Evolutionary conservation across 2,329 filamentous ascomycete genomes (phyloP).

Genomic region (Westerdykella sp.): DNA sequence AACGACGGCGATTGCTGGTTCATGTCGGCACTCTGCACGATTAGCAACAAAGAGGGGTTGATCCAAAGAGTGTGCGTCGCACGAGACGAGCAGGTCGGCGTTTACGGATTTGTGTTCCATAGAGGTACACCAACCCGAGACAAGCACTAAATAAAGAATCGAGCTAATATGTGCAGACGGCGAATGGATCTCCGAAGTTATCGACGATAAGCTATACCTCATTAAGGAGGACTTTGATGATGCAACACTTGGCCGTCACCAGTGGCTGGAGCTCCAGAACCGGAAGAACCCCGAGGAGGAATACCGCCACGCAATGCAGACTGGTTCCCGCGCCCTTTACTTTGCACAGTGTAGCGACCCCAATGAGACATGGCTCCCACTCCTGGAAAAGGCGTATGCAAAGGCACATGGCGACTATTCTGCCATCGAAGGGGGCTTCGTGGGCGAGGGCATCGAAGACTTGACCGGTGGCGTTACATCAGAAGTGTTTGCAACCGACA

Average conservation of each 20-base stretch:
- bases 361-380: conserved; percentile 76
- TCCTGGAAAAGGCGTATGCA: conserved; percentile 77
- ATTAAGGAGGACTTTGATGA: conserved; percentile 78
- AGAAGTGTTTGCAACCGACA: conserved; percentile 62
- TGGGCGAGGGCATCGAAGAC: conserved; percentile 56
- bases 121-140: conserved; percentile 43
- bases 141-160: conserved; percentile 3
- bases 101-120: conserved; percentile 82
- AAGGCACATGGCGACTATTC: conserved; percentile 78
- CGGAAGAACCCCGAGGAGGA: conserved; percentile 65
- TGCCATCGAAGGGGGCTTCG: conserved; percentile 68
- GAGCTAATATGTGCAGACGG: conserved; percentile 52
- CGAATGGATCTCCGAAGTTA: conserved; percentile 85
- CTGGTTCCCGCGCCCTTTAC: conserved; percentile 68
- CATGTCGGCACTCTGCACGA: conserved; percentile 70
- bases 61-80: conserved; percentile 70
- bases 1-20: conserved; percentile 80
- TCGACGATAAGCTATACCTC: conserved; percentile 85
- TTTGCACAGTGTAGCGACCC: conserved; percentile 70
- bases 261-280: conserved; percentile 66
- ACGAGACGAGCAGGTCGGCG: conserved; percentile 64
- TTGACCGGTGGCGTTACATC: conserved; percentile 63
- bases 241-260: conserved; percentile 61
- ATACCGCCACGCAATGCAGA: conserved; percentile 63
- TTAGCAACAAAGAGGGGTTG: conserved; percentile 65